Evolutionary conservation across 1,139 yeast species (phyloP).

Genomic region (Yamadazyma trypodendri): DNA sequence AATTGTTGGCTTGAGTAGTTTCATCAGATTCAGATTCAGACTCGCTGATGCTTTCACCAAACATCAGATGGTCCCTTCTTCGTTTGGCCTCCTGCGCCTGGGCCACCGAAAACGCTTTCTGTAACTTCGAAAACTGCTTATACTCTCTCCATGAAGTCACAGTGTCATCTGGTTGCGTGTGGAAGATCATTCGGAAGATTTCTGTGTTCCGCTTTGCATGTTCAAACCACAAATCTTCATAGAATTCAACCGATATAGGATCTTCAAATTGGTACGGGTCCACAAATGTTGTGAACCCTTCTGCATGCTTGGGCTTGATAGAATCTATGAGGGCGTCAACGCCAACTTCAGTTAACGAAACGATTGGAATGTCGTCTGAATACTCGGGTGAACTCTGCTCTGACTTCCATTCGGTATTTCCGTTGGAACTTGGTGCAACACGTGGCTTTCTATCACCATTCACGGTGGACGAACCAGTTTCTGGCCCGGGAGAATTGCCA

Average conservation of each 20-base stretch:
- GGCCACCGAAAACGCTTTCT: constrained; percentile 53
- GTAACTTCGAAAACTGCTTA: constrained; percentile 62
- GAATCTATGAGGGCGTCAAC: constrained; percentile 43
- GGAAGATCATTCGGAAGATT: constrained; percentile 81
- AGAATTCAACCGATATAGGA: constrained; percentile 76
- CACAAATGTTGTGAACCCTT: constrained; percentile 48
- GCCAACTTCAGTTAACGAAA: constrained; percentile 46
- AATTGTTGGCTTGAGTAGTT: constrained; percentile 3
- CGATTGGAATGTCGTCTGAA: constrained; percentile 43
- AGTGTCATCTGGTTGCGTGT: constrained; percentile 90
- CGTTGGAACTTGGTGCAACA: not conserved
- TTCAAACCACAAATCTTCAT: constrained; percentile 85
- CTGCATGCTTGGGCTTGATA: constrained; percentile 30
- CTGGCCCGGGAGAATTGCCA: too few species aligned
- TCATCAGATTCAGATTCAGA: constrained; percentile 8
- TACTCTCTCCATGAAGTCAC: constrained; percentile 90
- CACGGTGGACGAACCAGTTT: too few species aligned
- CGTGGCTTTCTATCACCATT: too few species aligned
- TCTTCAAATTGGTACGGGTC: constrained; percentile 90
- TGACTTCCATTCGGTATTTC: not conserved
- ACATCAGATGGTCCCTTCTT: constrained; percentile 21
- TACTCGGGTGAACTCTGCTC: constrained; percentile 9
- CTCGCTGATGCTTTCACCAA: constrained; percentile 16
- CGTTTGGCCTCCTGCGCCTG: constrained; percentile 42
- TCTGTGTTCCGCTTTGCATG: constrained; percentile 83